Percentiles rank a stretch among this genome's conserved stretches.
These are phyloP conservation scores for Epichloe festucae DNA, from an alignment of 2,329 filamentous ascomycete species.

Conservation along the genomic window DNA sequence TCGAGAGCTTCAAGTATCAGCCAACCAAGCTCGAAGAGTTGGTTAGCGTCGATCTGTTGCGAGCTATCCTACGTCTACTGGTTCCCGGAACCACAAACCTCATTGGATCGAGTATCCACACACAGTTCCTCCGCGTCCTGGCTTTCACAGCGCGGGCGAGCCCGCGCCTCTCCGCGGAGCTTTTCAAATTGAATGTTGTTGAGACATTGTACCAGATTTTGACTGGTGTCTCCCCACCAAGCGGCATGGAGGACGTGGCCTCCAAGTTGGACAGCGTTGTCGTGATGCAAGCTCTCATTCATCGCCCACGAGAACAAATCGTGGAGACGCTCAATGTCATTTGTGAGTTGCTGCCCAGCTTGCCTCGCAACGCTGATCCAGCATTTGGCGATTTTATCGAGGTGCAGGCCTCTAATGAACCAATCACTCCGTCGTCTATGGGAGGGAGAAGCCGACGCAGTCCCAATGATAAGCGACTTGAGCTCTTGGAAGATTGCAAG, in stretches of 20 bases:
- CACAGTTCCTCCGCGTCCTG: slow-evolving; percentile 84
- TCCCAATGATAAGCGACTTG: slow-evolving; percentile 68
- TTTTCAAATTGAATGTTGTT: slow-evolving; percentile 93
- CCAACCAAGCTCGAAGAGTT: slow-evolving; percentile 82
- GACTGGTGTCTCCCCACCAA: slow-evolving; percentile 85
- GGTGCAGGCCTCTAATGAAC: slow-evolving; percentile 24
- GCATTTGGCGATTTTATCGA: slow-evolving; percentile 31
- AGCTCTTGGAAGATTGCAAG: slow-evolving; percentile 71
- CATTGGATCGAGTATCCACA: slow-evolving; percentile 88
- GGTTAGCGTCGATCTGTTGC: slow-evolving; percentile 75
- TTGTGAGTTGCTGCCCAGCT: slow-evolving; percentile 76
- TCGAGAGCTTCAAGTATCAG: slow-evolving; percentile 91
- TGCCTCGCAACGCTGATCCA: slow-evolving; percentile 43
- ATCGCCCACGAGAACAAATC: slow-evolving; percentile 88
- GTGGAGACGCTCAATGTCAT: slow-evolving; percentile 96
- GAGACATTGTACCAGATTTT: slow-evolving; percentile 96
- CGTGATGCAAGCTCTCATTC: slow-evolving; percentile 97
- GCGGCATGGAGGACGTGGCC: slow-evolving; percentile 61
- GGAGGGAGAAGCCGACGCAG: slow-evolving; percentile 25
- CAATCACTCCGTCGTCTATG: slow-evolving; percentile 25
- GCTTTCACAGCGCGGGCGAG: slow-evolving; percentile 85
- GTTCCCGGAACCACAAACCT: slow-evolving; percentile 91
- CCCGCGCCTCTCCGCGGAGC: slow-evolving; percentile 71
- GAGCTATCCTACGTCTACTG: slow-evolving; percentile 72
- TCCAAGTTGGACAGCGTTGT: slow-evolving; percentile 90